A percentile compares a stretch with the other conserved stretches of the same genome.
phyloP scores from a whole-genome alignment of 106 monocot genomes.

The Phalaenopsis equestris region DNA sequence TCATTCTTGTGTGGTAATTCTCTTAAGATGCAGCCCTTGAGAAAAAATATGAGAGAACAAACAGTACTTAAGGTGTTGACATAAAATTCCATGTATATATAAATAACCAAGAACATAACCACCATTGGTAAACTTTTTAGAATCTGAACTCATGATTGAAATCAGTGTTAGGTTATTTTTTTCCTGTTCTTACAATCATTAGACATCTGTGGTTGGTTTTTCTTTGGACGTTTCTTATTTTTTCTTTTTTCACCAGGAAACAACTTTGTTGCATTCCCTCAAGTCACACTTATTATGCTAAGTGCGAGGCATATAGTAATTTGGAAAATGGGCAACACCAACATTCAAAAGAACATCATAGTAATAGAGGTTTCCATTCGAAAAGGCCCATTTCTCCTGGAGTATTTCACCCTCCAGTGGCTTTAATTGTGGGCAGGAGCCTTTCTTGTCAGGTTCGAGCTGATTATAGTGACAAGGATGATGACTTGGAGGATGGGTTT shows the following conservation, averaged over 20 bases:
- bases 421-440: conserved; percentile 17
- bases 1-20: background rate
- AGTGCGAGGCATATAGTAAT: conserved; percentile 5
- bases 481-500: conserved; percentile 49
- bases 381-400: conserved; percentile 11
- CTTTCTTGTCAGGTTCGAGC: conserved; percentile 49
- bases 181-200: background rate
- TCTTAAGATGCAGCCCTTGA: background rate
- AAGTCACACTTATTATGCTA: conserved; percentile 7
- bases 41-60: background rate
- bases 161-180: too few species aligned
- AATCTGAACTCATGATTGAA: too few species aligned
- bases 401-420: background rate
- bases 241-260: conserved; percentile 13
- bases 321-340: conserved; percentile 10
- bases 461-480: conserved; percentile 23
- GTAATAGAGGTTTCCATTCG: background rate
- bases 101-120: background rate
- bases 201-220: background rate
- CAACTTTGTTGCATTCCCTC: conserved; percentile 7
- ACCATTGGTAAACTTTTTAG: background rate
- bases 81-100: background rate
- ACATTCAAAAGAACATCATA: background rate
- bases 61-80: background rate
- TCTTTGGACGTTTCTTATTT: background rate